phyloP scores from a whole-genome alignment of 1,284 basidiomycete species.

The Puccinia horiana region DNA sequence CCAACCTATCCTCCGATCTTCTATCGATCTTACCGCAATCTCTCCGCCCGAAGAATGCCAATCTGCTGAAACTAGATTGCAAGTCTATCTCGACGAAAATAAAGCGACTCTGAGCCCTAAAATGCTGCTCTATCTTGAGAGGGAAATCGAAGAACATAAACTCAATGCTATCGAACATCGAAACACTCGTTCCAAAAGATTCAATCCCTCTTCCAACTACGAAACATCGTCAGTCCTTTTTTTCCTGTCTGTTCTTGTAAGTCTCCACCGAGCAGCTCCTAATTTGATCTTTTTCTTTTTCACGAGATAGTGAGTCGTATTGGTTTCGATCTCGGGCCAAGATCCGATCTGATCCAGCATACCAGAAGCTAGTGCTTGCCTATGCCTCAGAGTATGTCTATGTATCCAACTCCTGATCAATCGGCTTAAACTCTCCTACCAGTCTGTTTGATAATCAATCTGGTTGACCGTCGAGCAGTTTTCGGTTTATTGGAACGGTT shows the following conservation, averaged over 20 bases:
- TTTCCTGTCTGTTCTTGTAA: not conserved
- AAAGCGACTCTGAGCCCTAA: constrained; percentile 9
- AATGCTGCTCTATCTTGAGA: constrained; percentile 20
- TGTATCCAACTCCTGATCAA: not conserved
- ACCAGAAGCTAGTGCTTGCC: constrained; percentile 38
- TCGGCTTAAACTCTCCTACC: not conserved
- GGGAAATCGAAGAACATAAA: constrained; percentile 33
- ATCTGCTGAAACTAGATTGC: constrained; percentile 26
- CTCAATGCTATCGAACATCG: constrained; percentile 43
- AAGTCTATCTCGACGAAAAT: constrained; percentile 32
- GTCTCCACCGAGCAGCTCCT: not conserved
- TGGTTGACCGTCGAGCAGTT: not conserved
- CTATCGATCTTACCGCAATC: constrained; percentile 10
- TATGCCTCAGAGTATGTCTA: constrained; percentile 47
- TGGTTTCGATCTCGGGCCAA: constrained; percentile 25
- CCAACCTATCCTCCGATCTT: constrained; percentile 63
- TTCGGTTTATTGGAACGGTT: constrained; percentile 42
- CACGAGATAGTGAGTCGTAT: not conserved
- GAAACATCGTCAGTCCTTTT: constrained; percentile 18
- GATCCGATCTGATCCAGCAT: constrained; percentile 42
- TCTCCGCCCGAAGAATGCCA: constrained; percentile 19
- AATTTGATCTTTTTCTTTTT: not conserved
- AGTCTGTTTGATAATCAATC: not conserved
- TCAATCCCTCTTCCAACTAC: not conserved
- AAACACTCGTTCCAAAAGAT: constrained; percentile 16